These are phyloP conservation scores for Purpureocillium takamizusanense DNA, from an alignment of 2,329 filamentous ascomycete genomes.

Conservation along the genomic window DNA sequence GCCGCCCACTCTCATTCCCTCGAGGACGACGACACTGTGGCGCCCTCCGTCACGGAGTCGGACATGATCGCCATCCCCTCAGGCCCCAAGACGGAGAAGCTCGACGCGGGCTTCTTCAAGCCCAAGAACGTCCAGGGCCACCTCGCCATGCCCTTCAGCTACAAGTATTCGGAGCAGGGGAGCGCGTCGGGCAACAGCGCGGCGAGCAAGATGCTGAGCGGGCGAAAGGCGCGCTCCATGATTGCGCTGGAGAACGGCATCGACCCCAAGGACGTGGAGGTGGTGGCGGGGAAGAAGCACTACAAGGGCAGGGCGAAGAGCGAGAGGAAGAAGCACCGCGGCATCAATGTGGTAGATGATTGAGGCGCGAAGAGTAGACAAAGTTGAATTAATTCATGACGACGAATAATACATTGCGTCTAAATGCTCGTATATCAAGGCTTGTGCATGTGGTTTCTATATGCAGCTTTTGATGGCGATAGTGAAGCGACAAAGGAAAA, in stretches of 20 bases:
- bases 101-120: slow-evolving; percentile 89
- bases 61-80: slow-evolving; percentile 44
- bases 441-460: too few relatives aligned
- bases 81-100: slow-evolving; percentile 63
- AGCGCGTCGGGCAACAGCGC: slow-evolving; percentile 15
- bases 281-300: slow-evolving; percentile 76
- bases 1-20: slow-evolving; percentile 38
- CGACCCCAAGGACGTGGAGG: slow-evolving; percentile 67
- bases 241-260: slow-evolving; percentile 77
- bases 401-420: too few relatives aligned
- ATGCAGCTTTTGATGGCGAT: too few relatives aligned
- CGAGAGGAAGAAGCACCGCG: slow-evolving; percentile 26
- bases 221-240: slow-evolving; percentile 74
- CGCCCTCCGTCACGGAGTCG: slow-evolving; percentile 21
- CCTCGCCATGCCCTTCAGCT: slow-evolving; percentile 73
- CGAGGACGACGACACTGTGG: slow-evolving; percentile 15
- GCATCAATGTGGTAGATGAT: slow-evolving; percentile 2
- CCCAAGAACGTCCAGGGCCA: slow-evolving; percentile 54
- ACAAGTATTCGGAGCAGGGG: slow-evolving; percentile 82
- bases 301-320: slow-evolving; percentile 70
- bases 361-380: not conserved
- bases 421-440: too few relatives aligned
- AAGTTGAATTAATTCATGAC: not conserved
- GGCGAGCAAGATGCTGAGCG: slow-evolving; percentile 59
- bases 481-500: too few relatives aligned